These are phyloP conservation scores for Solanum sejunctum DNA, from an alignment of 257 asterid species.

Conservation along the genomic window DNA sequence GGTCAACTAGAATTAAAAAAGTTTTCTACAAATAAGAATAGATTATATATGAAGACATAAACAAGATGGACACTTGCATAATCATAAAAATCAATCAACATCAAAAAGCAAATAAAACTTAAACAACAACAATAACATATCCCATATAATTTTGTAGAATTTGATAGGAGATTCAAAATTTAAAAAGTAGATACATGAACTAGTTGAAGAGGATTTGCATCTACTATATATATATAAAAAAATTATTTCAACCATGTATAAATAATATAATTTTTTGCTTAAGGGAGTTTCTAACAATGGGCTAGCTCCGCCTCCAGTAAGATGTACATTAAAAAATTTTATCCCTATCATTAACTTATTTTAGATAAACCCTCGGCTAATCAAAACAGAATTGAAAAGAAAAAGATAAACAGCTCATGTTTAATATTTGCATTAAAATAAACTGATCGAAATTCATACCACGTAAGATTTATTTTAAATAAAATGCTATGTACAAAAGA, in stretches of 20 bases:
- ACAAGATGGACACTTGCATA: background rate
- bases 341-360: background rate
- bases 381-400: background rate
- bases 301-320: background rate
- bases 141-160: too few relatives aligned
- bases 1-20: background rate
- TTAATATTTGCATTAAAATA: too few relatives aligned
- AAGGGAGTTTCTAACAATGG: too few relatives aligned
- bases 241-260: too few relatives aligned
- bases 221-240: too few relatives aligned
- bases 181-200: too few relatives aligned
- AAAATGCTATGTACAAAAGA: fast-evolving
- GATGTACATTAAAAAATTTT: background rate
- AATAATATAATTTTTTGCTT: too few relatives aligned
- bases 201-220: too few relatives aligned
- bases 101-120: background rate
- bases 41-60: background rate
- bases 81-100: background rate
- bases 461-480: too few relatives aligned
- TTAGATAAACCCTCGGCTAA: background rate
- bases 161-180: too few relatives aligned
- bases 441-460: fast-evolving
- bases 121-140: background rate
- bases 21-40: background rate
- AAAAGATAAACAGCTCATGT: too few relatives aligned